These are phyloP conservation scores for Spongiforma sp. DNA, from an alignment of 1,284 basidiomycete genomes.

Conservation along the genomic window DNA sequence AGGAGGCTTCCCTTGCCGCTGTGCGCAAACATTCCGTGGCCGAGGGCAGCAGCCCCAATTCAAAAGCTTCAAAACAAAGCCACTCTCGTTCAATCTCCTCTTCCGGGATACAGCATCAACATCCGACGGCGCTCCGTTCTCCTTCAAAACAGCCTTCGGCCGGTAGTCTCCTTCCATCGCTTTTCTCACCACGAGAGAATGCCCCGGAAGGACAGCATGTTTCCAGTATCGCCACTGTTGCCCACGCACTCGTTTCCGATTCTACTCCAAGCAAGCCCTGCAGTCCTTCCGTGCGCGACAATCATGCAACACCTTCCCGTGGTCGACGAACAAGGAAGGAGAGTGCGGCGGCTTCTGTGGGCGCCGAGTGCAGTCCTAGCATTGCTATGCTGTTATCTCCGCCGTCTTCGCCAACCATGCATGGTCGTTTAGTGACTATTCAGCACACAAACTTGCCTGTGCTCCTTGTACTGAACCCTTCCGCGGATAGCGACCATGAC, in stretches of 20 bases:
- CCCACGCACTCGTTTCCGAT: conserved; percentile 14
- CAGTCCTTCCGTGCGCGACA: background rate
- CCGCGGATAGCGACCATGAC: background rate
- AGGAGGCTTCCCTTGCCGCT: background rate
- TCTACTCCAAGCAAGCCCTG: conserved; percentile 2
- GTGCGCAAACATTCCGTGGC: conserved; percentile 1
- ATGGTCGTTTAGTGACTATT: conserved; percentile 3
- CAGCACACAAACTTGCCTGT: conserved; percentile 8
- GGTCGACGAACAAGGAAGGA: conserved; percentile 25
- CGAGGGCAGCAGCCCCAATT: conserved; percentile 2
- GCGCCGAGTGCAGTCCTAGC: conserved; percentile 11
- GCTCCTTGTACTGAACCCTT: background rate
- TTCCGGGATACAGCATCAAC: conserved; percentile 1
- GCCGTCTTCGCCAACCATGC: conserved; percentile 23
- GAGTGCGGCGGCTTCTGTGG: conserved; percentile 5
- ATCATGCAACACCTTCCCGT: conserved; percentile 9
- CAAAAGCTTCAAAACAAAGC: conserved; percentile 6
- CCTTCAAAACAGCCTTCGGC: conserved; percentile 24
- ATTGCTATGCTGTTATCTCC: conserved; percentile 34
- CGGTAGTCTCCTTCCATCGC: conserved; percentile 14
- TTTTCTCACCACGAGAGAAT: conserved; percentile 18
- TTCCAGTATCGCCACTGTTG: conserved; percentile 17
- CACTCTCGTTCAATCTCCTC: conserved; percentile 28
- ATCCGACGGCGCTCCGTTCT: background rate
- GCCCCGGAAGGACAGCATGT: conserved; percentile 1